Conservation (phyloP, 2,329 filamentous ascomycete species). For the Sphaerulina populicola region DNA sequence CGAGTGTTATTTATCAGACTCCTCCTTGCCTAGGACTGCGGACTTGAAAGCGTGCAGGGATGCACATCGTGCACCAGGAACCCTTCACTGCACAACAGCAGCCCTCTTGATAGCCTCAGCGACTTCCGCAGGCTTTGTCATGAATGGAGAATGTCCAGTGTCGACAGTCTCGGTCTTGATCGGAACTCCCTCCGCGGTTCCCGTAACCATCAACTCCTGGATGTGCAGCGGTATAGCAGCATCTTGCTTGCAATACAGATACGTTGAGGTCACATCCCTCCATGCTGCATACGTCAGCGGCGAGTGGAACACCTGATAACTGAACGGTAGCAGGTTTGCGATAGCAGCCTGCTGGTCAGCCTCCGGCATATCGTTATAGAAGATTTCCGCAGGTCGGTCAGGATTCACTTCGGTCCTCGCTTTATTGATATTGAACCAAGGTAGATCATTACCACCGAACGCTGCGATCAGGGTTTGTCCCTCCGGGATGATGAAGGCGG, state of each 20-base stretch:
- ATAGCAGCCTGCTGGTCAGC: slow-evolving; percentile 5
- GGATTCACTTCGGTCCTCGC: slow-evolving; percentile 10
- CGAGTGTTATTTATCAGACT: too few species aligned
- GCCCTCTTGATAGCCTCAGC: slow-evolving; percentile 18
- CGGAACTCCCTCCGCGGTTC: slow-evolving; percentile 13
- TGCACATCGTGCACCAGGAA: background rate
- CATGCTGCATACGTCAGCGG: slow-evolving; percentile 31
- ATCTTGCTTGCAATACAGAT: slow-evolving; percentile 37
- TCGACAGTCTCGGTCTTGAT: slow-evolving; percentile 21
- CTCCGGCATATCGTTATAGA: slow-evolving; percentile 18
- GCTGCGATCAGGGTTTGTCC: slow-evolving; percentile 17
- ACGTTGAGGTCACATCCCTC: slow-evolving; percentile 36
- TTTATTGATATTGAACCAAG: slow-evolving; percentile 13
- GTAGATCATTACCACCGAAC: slow-evolving; percentile 10
- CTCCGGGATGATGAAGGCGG: slow-evolving; percentile 22
- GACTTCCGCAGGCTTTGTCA: slow-evolving; percentile 23
- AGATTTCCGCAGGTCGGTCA: slow-evolving; percentile 10
- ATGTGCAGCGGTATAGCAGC: slow-evolving; percentile 31
- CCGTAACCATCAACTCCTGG: slow-evolving; percentile 35
- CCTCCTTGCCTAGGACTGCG: too few species aligned
- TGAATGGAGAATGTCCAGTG: slow-evolving; percentile 26
- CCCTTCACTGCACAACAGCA: slow-evolving; percentile 8
- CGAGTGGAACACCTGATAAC: slow-evolving; percentile 12
- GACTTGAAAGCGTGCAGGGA: too few species aligned
- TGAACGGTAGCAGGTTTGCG: slow-evolving; percentile 6